A percentile compares a stretch with the other conserved stretches of the same genome.
These are phyloP conservation scores for Colletotrichum euphorbiae DNA, from an alignment of 2,329 filamentous ascomycete species.

Conservation along the genomic window DNA sequence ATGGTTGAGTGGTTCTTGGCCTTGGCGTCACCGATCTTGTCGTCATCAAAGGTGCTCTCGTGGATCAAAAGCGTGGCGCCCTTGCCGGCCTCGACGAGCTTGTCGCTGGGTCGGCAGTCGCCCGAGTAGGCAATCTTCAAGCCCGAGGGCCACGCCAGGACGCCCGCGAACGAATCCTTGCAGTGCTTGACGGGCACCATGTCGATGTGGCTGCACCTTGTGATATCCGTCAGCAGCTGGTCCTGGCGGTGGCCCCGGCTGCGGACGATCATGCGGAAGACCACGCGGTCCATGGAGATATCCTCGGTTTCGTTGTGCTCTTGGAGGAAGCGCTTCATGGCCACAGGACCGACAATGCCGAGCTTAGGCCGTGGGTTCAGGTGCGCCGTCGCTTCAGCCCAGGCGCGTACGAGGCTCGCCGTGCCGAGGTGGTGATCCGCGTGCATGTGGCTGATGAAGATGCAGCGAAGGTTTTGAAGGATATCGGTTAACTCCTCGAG, in stretches of 20 bases:
- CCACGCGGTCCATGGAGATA: constrained; percentile 71
- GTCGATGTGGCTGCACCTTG: constrained; percentile 56
- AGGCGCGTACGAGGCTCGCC: constrained; percentile 82
- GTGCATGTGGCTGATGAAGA: constrained; percentile 96
- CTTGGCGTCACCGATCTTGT: constrained; percentile 79
- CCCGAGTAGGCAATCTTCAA: constrained; percentile 95
- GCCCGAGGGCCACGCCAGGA: constrained; percentile 80
- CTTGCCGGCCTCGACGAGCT: constrained; percentile 77
- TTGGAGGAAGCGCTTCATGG: constrained; percentile 80
- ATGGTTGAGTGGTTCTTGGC: constrained; percentile 94
- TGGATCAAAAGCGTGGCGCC: constrained; percentile 89
- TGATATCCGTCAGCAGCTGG: constrained; percentile 54
- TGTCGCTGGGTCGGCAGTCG: constrained; percentile 83
- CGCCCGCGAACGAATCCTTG: constrained; percentile 78
- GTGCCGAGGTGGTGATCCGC: constrained; percentile 96
- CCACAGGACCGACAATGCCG: constrained; percentile 74
- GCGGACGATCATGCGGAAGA: constrained; percentile 43
- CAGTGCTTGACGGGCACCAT: constrained; percentile 82
- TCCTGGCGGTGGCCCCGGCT: constrained; percentile 4
- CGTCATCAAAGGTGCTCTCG: constrained; percentile 96
- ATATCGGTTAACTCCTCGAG: constrained; percentile 74
- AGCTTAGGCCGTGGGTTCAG: constrained; percentile 57
- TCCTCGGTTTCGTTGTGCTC: constrained; percentile 86
- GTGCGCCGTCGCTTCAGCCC: constrained; percentile 69
- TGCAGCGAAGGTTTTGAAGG: constrained; percentile 79